Conservation (phyloP, 345 rosid genomes). For the Kernera saxatilis region DNA sequence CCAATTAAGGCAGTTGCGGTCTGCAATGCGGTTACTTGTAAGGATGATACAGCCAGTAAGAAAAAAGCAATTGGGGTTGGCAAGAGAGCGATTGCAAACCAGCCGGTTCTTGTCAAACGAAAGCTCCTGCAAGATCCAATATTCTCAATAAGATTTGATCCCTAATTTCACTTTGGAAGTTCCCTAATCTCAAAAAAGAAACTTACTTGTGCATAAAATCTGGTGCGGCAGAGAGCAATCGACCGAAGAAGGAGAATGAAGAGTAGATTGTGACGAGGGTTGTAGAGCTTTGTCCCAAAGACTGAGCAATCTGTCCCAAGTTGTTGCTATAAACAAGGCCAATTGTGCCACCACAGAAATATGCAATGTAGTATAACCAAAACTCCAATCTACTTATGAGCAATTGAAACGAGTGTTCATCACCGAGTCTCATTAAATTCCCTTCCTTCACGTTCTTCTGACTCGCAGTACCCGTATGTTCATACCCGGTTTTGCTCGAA, state of each 20-base stretch:
- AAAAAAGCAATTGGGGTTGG: slow-evolving; percentile 72
- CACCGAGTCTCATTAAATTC: slow-evolving; percentile 52
- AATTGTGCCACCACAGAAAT: slow-evolving; percentile 74
- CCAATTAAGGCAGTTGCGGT: slow-evolving; percentile 54
- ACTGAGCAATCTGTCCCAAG: slow-evolving; percentile 76
- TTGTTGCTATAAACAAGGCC: slow-evolving; percentile 86
- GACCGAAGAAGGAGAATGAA: slow-evolving; percentile 77
- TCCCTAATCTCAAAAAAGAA: background rate
- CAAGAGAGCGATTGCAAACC: slow-evolving; percentile 61
- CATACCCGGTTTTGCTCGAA: slow-evolving; percentile 1
- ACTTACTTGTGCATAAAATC: slow-evolving; percentile 64
- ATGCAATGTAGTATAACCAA: slow-evolving; percentile 70
- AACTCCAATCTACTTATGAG: slow-evolving; percentile 60
- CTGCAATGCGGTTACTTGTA: slow-evolving; percentile 35
- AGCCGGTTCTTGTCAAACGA: slow-evolving; percentile 70
- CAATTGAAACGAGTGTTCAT: slow-evolving; percentile 55
- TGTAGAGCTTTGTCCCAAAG: slow-evolving; percentile 46
- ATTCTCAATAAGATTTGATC: background rate
- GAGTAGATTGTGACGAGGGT: slow-evolving; percentile 66
- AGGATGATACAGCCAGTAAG: slow-evolving; percentile 48
- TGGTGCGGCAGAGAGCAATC: slow-evolving; percentile 75
- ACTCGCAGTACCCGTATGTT: background rate
- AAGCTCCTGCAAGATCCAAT: slow-evolving; percentile 53
- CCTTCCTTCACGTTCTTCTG: slow-evolving; percentile 40
- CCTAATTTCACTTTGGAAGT: background rate